These are phyloP conservation scores for Populus trichocarpa DNA, from an alignment of 441 rosid genomes.

Conservation along the genomic window DNA sequence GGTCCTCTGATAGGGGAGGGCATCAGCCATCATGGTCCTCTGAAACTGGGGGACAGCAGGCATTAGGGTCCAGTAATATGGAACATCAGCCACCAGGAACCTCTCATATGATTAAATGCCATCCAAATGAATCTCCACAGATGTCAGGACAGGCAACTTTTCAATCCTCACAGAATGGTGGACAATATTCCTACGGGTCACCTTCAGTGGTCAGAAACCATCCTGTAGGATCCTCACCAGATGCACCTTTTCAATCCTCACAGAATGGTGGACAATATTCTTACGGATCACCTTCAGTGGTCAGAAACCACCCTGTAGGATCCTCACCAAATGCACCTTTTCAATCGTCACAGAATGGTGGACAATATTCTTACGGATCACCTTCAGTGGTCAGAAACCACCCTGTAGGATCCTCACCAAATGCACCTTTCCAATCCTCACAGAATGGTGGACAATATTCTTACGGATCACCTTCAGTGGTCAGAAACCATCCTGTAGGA, in stretches of 20 bases:
- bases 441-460: slow-evolving; percentile 6
- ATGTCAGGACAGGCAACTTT: slow-evolving; percentile 9
- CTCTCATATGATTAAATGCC: slow-evolving; percentile 6
- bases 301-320: not conserved
- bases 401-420: not conserved
- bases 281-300: not conserved
- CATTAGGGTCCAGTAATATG: not conserved
- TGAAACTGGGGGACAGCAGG: slow-evolving; percentile 15
- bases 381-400: not conserved
- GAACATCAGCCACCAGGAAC: slow-evolving; percentile 10
- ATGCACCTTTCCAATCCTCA: not conserved
- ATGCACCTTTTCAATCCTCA: not conserved
- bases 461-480: slow-evolving; percentile 1
- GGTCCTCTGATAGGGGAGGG: not conserved
- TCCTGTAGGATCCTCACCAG: not conserved
- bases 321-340: not conserved
- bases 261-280: not conserved
- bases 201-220: not conserved
- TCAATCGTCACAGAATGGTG: not conserved
- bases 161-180: not conserved
- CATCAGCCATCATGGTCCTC: slow-evolving; percentile 10
- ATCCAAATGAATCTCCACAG: slow-evolving; percentile 11
- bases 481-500: not conserved
- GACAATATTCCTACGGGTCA: not conserved
- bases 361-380: not conserved